Percentiles rank a stretch among this genome's conserved stretches.
These are phyloP conservation scores for Diplogelasinospora grovesii DNA, from an alignment of 495 filamentous ascomycete genomes.

Conservation along the genomic window DNA sequence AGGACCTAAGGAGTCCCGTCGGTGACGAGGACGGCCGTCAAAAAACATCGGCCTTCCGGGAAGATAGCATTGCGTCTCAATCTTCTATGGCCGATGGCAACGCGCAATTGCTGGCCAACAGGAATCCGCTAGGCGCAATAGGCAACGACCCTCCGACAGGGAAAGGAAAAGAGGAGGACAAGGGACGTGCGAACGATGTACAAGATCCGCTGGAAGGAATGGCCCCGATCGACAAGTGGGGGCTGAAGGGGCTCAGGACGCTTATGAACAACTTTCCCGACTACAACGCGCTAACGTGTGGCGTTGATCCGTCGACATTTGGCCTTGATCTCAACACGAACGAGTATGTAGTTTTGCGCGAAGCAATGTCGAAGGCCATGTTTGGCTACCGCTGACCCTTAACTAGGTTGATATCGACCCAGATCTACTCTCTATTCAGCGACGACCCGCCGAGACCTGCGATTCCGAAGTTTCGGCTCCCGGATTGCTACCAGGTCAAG, in stretches of 20 bases:
- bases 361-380: too few relatives aligned
- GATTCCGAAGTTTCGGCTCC: conserved; percentile 70
- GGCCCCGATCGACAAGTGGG: conserved; percentile 73
- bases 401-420: conserved; percentile 32
- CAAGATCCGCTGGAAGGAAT: conserved; percentile 64
- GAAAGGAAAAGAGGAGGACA: conserved; percentile 39
- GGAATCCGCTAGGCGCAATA: conserved; percentile 41
- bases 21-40: conserved; percentile 34
- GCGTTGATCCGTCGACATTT: conserved; percentile 69
- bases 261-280: conserved; percentile 76
- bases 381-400: conserved; percentile 3
- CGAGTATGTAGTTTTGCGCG: conserved; percentile 52
- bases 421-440: conserved; percentile 62
- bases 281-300: conserved; percentile 65
- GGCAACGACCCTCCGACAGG: conserved; percentile 34
- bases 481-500: conserved; percentile 78
- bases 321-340: conserved; percentile 73
- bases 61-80: conserved; percentile 30
- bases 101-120: conserved; percentile 14
- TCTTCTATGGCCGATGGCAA: conserved; percentile 28
- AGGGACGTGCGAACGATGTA: conserved; percentile 25
- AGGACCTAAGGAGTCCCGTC: conserved; percentile 33
- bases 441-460: conserved; percentile 61
- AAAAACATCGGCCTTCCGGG: conserved; percentile 37
- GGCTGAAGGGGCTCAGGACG: conserved; percentile 68